Base-by-base conservation (phyloP, 2,329 filamentous ascomycete species). In the Penicillium sp. region DNA sequence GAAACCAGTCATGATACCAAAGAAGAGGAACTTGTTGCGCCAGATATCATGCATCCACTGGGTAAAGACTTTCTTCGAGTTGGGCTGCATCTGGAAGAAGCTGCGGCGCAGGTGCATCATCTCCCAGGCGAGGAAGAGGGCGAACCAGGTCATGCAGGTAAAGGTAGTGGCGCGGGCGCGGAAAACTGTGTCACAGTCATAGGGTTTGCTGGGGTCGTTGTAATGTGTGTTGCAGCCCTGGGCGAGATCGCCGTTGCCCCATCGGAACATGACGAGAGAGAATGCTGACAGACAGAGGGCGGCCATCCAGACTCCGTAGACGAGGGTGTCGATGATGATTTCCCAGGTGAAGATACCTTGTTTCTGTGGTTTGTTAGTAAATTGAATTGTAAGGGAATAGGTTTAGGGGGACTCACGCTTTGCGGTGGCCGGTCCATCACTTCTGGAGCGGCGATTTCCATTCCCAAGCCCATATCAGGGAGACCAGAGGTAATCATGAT, bases 401-500 rank as follows among this genome's bases (percentile, higher is more conserved):
- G 3, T 11, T 25, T n/a, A 2, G 21, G 19, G 21, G 10, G 25
- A 61, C 70, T 33, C 67, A 72, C 70, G 55, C 67, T 82, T 62
- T 93, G 90, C 0, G 92, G 92, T 8, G 90, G 90, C 51, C 91
- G 87, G 61, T 82, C 78, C 84, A 96, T 91, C 60, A 96, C 87
- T 69, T 93, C 89, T 2, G 84, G 82, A 0, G 87, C 84, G 0
- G 90, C 90, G 44, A 82, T 78, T 73, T 96, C 91, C 64, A 91
- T 88, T 21, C 91, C 91, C 1, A 96, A 84, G 43, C 91, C 92
- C 78, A 96, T 94, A 57, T 92, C 92, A 1, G 91, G 91, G 72
- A 94, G 86, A 57, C 88, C 90, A 40, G 90, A 93, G 0, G 92
- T 96, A 54, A 94, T 84, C 89, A 96, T 93, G 75, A 96, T 96